Evolutionary conservation across 768 basidiomycete genomes (phyloP).

Genomic region (Mrakia blollopis): DNA sequence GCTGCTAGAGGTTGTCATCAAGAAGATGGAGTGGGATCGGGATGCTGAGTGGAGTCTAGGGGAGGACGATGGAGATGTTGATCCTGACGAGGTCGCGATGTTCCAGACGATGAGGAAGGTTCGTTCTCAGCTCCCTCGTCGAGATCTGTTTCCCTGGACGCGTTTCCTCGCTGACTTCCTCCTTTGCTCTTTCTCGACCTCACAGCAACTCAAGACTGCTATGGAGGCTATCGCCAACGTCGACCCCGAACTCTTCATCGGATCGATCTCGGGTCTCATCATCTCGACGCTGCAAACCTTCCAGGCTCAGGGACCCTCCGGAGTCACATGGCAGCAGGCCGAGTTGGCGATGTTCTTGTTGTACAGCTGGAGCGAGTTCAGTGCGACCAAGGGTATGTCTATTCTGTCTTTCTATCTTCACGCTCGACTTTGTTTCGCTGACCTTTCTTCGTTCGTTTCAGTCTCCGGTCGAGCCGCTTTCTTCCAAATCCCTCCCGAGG

Average conservation of each 20-base stretch:
- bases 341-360: slow-evolving; percentile 91
- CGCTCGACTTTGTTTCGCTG: neutral
- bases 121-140: slow-evolving; percentile 27
- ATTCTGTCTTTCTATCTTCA: neutral
- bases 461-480: slow-evolving; percentile 81
- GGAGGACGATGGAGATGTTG: slow-evolving; percentile 59
- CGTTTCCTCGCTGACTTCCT: neutral
- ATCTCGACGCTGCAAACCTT: slow-evolving; percentile 69
- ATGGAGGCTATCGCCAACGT: slow-evolving; percentile 81
- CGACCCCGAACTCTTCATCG: slow-evolving; percentile 77
- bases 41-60: slow-evolving; percentile 60
- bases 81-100: slow-evolving; percentile 77
- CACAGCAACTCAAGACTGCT: slow-evolving; percentile 71
- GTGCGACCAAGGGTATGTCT: slow-evolving; percentile 63
- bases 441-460: slow-evolving; percentile 47
- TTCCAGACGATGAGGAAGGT: slow-evolving; percentile 86
- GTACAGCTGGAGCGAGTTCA: slow-evolving; percentile 84
- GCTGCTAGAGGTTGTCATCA: slow-evolving; percentile 69
- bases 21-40: slow-evolving; percentile 82
- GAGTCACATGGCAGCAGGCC: slow-evolving; percentile 82
- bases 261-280: slow-evolving; percentile 66
- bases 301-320: slow-evolving; percentile 51
- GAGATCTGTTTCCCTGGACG: neutral
- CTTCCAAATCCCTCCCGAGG: slow-evolving; percentile 67
- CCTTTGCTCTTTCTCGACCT: neutral